phyloP scores from a whole-genome alignment of 2,329 filamentous ascomycete genomes.

The Talaromyces funiculosus region DNA sequence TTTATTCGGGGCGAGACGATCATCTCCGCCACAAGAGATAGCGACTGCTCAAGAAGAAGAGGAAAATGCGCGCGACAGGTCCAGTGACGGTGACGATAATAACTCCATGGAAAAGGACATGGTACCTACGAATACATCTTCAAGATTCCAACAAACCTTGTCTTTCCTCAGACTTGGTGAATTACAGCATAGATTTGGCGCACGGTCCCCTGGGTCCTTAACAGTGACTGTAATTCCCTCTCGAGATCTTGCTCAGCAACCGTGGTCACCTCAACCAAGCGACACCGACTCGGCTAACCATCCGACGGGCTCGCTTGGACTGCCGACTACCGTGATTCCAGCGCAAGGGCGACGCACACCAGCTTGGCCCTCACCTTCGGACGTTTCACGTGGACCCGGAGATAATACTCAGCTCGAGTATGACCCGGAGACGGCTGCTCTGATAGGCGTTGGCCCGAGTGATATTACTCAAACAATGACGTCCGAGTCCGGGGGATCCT shows the following conservation, averaged over 20 bases:
- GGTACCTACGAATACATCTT: background rate
- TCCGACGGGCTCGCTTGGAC: slow-evolving; percentile 10
- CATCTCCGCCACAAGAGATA: slow-evolving; percentile 55
- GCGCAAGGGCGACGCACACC: slow-evolving; percentile 51
- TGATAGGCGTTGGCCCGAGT: slow-evolving; percentile 26
- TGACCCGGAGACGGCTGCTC: slow-evolving; percentile 34
- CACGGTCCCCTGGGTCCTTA: slow-evolving; percentile 35
- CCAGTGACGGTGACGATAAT: slow-evolving; percentile 1
- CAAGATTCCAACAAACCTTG: slow-evolving; percentile 2
- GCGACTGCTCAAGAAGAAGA: slow-evolving; percentile 47
- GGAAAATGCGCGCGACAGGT: background rate
- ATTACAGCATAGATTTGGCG: slow-evolving; percentile 16
- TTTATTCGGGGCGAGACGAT: slow-evolving; percentile 54
- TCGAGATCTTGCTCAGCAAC: slow-evolving; percentile 48
- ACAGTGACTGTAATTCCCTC: slow-evolving; percentile 59
- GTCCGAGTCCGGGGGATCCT: background rate
- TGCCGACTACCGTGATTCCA: slow-evolving; percentile 55
- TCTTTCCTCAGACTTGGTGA: slow-evolving; percentile 7
- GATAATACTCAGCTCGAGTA: slow-evolving; percentile 30
- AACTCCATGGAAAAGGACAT: slow-evolving; percentile 3
- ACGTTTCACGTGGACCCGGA: slow-evolving; percentile 15
- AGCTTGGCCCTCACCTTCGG: slow-evolving; percentile 46
- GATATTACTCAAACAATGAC: slow-evolving; percentile 7
- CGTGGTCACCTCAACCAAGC: slow-evolving; percentile 46
- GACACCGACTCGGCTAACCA: background rate